A percentile compares a stretch with the other conserved stretches of the same genome.
phyloP scores from a whole-genome alignment of 352 stramenopile genomes.

The Pythium grandisporangium region DNA sequence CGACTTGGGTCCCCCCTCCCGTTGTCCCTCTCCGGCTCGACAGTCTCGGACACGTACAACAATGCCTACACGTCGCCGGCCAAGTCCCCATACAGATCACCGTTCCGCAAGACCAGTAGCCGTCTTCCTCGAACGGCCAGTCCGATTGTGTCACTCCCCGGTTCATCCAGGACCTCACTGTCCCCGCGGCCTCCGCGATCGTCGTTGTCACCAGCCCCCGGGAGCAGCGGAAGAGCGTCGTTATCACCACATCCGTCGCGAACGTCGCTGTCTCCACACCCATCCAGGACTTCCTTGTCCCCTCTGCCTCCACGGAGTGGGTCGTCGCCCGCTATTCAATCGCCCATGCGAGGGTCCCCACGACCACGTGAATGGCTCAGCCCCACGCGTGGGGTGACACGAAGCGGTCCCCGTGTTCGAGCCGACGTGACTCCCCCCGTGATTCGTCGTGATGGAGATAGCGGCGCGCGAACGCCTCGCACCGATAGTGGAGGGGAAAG shows the following conservation, averaged over 20 bases:
- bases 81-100: constrained; percentile 65
- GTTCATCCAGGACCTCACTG: constrained; percentile 11
- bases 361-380: constrained; percentile 59
- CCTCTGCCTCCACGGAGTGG: too few relatives aligned
- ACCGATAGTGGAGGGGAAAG: too few relatives aligned
- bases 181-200: constrained; percentile 5
- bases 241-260: constrained; percentile 3
- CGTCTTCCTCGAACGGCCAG: constrained; percentile 15
- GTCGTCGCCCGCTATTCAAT: too few relatives aligned
- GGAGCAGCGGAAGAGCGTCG: neutral
- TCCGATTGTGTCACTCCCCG: constrained; percentile 11
- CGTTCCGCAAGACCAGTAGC: constrained; percentile 64
- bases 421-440: constrained; percentile 11
- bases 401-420: constrained; percentile 1
- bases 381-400: constrained; percentile 15
- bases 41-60: constrained; percentile 28
- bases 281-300: too few relatives aligned
- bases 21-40: constrained; percentile 25
- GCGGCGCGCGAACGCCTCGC: constrained; percentile 2
- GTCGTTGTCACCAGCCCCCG: constrained; percentile 4
- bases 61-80: constrained; percentile 28
- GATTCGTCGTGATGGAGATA: constrained; percentile 6
- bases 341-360: too few relatives aligned
- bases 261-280: constrained; percentile 11
- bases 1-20: constrained; percentile 35